Evolutionary conservation across 768 basidiomycete genomes (phyloP).

Genomic region (Lepiota subincarnata): DNA sequence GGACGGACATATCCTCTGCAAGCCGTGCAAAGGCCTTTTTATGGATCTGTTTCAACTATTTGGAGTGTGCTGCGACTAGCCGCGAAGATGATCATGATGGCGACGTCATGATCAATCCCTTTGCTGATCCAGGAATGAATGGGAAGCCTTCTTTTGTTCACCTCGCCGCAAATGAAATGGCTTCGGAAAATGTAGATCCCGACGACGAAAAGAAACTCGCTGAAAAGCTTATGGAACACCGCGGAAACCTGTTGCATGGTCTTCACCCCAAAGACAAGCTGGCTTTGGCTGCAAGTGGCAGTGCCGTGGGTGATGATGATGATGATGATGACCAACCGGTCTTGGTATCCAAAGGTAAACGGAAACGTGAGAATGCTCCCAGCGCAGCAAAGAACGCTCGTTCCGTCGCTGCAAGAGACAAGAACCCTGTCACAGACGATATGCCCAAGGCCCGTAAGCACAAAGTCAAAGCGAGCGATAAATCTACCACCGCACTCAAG

Average conservation of each 20-base stretch:
- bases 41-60: slow-evolving; percentile 80
- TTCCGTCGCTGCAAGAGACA: neutral
- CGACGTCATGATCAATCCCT: slow-evolving; percentile 47
- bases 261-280: slow-evolving; percentile 24
- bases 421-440: slow-evolving; percentile 4
- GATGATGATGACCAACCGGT: slow-evolving; percentile 17
- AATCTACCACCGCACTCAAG: neutral
- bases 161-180: slow-evolving; percentile 35
- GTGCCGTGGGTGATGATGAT: slow-evolving; percentile 20
- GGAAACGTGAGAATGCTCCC: slow-evolving; percentile 17
- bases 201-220: slow-evolving; percentile 36
- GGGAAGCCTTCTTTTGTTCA: slow-evolving; percentile 33
- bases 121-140: slow-evolving; percentile 43
- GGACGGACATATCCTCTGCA: slow-evolving; percentile 62
- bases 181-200: slow-evolving; percentile 44
- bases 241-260: slow-evolving; percentile 30
- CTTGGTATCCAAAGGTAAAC: slow-evolving; percentile 19
- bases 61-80: slow-evolving; percentile 41
- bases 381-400: slow-evolving; percentile 9
- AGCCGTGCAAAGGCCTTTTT: slow-evolving; percentile 80
- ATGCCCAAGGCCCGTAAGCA: slow-evolving; percentile 14
- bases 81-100: slow-evolving; percentile 35
- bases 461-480: neutral
- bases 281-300: slow-evolving; percentile 14
- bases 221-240: slow-evolving; percentile 35